These are phyloP conservation scores for Euphorbia pulcherrima DNA, from an alignment of 345 rosid genomes.

Conservation along the genomic window DNA sequence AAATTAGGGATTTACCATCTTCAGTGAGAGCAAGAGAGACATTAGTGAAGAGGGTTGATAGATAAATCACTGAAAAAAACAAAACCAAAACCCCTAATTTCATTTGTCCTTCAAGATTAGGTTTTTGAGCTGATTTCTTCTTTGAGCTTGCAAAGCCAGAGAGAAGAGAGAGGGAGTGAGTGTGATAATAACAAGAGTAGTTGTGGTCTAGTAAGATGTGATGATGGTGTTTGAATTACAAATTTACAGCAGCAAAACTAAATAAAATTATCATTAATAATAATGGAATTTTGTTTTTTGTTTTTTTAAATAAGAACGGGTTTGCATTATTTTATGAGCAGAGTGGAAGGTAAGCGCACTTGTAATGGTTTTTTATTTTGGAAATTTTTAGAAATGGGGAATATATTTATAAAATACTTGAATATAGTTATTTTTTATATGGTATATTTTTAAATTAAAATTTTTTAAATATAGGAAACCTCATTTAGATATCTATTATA, in stretches of 20 bases:
- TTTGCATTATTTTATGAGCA: constrained; percentile 23
- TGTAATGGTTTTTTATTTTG: too few species aligned
- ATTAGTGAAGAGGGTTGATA: constrained; percentile 37
- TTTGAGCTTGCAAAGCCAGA: neutral
- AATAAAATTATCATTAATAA: too few species aligned
- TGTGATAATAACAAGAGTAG: constrained; percentile 8
- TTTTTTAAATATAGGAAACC: too few species aligned
- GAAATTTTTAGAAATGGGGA: too few species aligned
- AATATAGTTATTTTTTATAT: too few species aligned
- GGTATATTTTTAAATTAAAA: too few species aligned
- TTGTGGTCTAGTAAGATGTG: constrained; percentile 9
- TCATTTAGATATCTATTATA: too few species aligned
- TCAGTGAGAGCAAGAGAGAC: constrained; percentile 45
- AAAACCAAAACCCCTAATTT: constrained; percentile 33
- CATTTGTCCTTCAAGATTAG: constrained; percentile 17
- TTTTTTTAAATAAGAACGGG: neutral
- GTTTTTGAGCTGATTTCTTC: neutral
- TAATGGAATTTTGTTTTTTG: constrained; percentile 12
- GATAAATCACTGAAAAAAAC: constrained; percentile 26
- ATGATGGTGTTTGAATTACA: constrained; percentile 23
- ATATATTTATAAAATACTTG: too few species aligned
- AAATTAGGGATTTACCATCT: constrained; percentile 47
- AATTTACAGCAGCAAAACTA: constrained; percentile 20
- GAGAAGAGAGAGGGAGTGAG: neutral
- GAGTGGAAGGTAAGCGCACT: too few species aligned